Base-by-base conservation (phyloP, 148 eudicot species). In the Suaeda aralocaspica region DNA sequence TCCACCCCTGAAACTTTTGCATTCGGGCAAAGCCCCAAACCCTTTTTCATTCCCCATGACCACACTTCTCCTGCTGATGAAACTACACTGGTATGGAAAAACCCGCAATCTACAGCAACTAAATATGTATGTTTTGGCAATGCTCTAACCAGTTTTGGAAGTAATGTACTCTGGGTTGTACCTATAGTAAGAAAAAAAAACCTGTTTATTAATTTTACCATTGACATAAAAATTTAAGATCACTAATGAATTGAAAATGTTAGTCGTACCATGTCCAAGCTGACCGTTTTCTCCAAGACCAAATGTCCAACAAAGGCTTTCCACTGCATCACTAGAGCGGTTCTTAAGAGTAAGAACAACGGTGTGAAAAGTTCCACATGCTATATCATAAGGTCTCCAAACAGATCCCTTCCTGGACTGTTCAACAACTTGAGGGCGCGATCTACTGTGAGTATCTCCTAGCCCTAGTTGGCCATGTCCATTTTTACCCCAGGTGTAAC, bases 11-110 rank as follows among this genome's bases (percentile, higher is more conserved):
- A 67, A 72, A 86, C 89, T 58, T 82, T 83, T 58, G 85, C 88
- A 79, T 92, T 84, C 34, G 97, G 97, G 56, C 97, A 92, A 36
- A 92, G 82, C 44, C 97, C 97, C 28, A 89, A 81, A 51, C 97
- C 96, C 76, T 67, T 84, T 78, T 92, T 92, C 96, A 92, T 92
- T 44, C 97, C 92, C 97, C 97, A 92, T 4, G 97, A 89, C 97
- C 97, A 92, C 39, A 92, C 91, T 58, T 84, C 90, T 12, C 97
- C 92, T 21, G 81, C 77, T 12, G 90, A 86, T 50, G 96, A 92
- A 78, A 84, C 89, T 55, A 87, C 82, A 66, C 92, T 86, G 0
- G 97, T 89, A 82, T 92, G 97, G 68, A 89, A 87, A 45, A 92
- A 78, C 25, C 97, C 96, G 58, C 97, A 92, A 67, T 84, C 92